Evolutionary conservation across 192 early-diverging fungal genomes (phyloP), one percentile per base, ranked within the genome.

Genomic region (Coemansia sp.): DNA sequence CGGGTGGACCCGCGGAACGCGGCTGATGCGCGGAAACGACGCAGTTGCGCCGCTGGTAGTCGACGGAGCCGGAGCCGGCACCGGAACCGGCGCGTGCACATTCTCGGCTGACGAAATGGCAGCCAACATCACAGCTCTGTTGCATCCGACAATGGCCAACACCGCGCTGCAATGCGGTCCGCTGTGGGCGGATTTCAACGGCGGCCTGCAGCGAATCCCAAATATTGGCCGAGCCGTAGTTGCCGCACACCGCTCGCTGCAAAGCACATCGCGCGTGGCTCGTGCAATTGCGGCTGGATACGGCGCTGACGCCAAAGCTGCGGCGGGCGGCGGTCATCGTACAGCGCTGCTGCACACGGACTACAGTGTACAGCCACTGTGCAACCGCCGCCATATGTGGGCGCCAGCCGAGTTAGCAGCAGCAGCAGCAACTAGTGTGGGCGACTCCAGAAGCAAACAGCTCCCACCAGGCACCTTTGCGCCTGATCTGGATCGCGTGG

Each of bases 1-100:
- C 80, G 96, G 96, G 59, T 98, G 96, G 96, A 98, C 96, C 49
- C 90, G 96, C 74, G 95, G 95, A 63, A 98, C 96, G 45, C 93
- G 93, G 26, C 85, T 98, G 63, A 98, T 98, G 96, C 87, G 86
- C 19, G 84, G 84, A 65, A 97, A 95, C 87, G 94, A 98, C 85
- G 84, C 91, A 39, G 89, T 96, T 59, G 92, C 94, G 8, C 87
- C 92, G 67, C 86, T 87, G 41, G 85, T 95, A 19, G 95, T 96
- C 75, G 4, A 26, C 8, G 5, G 3, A 26, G 15, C 8, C 1
- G 32, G 4, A 32, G 32, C 32, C 1, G 79, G 82, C 55, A 83
- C 89, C 56, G 79, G 82, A 58, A 83, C 89, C 56, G 93, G 94
- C 61, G 89, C 91, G 12, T 88, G 94, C 71, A 97, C 96, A 36